Base-by-base conservation (phyloP, 192 early-diverging fungal species). In the Umbelopsis ramanniana region DNA sequence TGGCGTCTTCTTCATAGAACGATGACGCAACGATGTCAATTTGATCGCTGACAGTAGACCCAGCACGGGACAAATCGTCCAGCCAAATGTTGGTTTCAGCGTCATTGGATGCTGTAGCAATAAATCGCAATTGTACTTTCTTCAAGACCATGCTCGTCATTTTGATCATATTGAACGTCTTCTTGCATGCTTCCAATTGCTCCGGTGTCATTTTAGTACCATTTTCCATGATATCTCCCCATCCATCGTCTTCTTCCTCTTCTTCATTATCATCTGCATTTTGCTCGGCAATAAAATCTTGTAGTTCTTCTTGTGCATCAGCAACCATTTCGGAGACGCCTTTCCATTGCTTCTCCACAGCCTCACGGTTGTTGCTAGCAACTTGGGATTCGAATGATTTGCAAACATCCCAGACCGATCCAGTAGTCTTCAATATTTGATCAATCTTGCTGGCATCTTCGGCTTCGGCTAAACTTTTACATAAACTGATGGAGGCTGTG, bases 321-420 rank as follows among this genome's bases (percentile, higher is more conserved):
- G 70, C 63, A 15, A 79, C 15, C 10, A 69, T 69, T 19, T 67
- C 77, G 14, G 60, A 15, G 4, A 72, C 53, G 0, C 17, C 9
- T 23, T 74, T 71, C 77, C 77, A 79, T 8, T 29, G 35, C 7
- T 10, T 10, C 40, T 23, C 29, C 6, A 79, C 73, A 22, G 77
- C 77, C 21, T 71, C 68, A 29, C 66, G 37, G 45, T 79, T 79
- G 19, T 71, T 40, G 26, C 52, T 50, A 12, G 73, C 73, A 17
- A 70, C 35, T 17, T 53, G 37, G 6, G 37, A 29, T 21, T 53
- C 24, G 1, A 46, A 46, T 1, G 66, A 21, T 19, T 72, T 72
- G 67, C 77, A 74, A 22, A 37, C 15, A 19, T 79, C 77, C 77
- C 77, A 79, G 17, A 79, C 67, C 3, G 69, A 67, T 8, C 73